phyloP scores from a whole-genome alignment of 2,329 filamentous ascomycete genomes.

The Epichloe gansuensis region DNA sequence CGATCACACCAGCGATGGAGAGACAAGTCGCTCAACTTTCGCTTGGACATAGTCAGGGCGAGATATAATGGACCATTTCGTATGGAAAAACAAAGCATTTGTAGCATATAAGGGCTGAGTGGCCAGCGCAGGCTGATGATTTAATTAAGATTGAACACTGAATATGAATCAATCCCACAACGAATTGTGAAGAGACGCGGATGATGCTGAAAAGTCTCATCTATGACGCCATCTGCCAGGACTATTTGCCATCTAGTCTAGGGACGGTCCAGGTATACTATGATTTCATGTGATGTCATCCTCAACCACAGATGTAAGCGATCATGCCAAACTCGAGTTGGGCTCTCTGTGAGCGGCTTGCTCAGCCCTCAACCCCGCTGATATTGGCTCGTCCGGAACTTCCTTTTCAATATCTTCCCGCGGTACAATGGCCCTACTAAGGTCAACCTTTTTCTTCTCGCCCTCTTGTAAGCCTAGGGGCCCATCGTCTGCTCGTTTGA shows the following conservation, averaged over 20 bases:
- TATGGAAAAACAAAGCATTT: too few relatives aligned
- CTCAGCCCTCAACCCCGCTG: not conserved
- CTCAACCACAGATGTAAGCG: not conserved
- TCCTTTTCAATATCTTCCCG: not conserved
- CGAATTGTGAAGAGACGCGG: not conserved
- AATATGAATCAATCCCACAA: not conserved
- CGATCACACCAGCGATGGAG: conserved; percentile 23
- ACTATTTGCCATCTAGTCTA: not conserved
- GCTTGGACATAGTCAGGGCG: not conserved
- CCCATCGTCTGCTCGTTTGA: not conserved
- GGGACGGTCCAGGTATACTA: not conserved
- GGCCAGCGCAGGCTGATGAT: not conserved
- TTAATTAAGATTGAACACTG: not conserved
- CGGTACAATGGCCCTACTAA: not conserved
- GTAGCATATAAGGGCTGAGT: not conserved
- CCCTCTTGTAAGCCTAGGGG: not conserved
- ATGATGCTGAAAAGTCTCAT: not conserved
- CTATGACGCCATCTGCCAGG: not conserved
- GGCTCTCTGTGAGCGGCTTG: not conserved
- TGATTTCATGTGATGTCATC: not conserved
- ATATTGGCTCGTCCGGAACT: not conserved
- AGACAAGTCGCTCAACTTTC: conserved; percentile 24
- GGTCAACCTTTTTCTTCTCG: not conserved
- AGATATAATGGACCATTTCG: not conserved
- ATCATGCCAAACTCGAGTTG: not conserved